Evolutionary conservation across 805 yeast species (phyloP).

Genomic region (Zygosaccharomyces pseudorouxii): DNA sequence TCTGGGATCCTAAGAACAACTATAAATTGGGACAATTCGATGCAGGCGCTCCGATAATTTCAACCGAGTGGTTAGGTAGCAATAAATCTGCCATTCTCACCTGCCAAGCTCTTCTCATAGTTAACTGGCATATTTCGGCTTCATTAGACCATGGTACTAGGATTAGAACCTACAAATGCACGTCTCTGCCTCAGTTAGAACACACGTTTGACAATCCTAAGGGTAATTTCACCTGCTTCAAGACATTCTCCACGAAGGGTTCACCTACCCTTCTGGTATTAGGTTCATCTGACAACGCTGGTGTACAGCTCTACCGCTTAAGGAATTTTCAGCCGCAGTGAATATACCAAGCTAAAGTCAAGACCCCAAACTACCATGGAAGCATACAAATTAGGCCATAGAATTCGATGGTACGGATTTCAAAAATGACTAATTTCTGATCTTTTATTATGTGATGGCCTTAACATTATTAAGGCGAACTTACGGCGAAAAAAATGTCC

Average conservation of each 20-base stretch:
- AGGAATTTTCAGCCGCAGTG: not conserved
- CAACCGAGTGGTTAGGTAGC: constrained; percentile 17
- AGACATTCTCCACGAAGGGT: constrained; percentile 5
- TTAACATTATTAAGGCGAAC: not conserved
- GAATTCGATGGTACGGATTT: not conserved
- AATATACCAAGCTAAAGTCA: not conserved
- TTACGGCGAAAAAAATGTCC: not conserved
- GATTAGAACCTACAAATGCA: constrained; percentile 2
- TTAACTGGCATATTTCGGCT: constrained; percentile 10
- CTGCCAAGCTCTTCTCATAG: constrained; percentile 12
- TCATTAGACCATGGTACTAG: constrained; percentile 4
- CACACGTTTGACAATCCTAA: constrained; percentile 8
- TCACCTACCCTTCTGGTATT: constrained; percentile 7
- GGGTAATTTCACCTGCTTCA: constrained; percentile 13
- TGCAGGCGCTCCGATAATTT: constrained; percentile 19
- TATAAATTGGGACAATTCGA: constrained; percentile 15
- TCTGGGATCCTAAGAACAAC: constrained; percentile 25
- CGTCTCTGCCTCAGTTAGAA: constrained; percentile 8
- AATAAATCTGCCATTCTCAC: constrained; percentile 16
- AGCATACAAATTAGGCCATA: not conserved
- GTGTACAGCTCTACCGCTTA: constrained; percentile 5
- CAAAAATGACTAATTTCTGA: not conserved
- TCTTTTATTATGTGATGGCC: not conserved
- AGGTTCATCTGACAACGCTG: constrained; percentile 6
- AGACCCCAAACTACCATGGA: not conserved